Conservation (phyloP, 2,329 filamentous ascomycete genomes). For the Bimuria novae-zelandiae region DNA sequence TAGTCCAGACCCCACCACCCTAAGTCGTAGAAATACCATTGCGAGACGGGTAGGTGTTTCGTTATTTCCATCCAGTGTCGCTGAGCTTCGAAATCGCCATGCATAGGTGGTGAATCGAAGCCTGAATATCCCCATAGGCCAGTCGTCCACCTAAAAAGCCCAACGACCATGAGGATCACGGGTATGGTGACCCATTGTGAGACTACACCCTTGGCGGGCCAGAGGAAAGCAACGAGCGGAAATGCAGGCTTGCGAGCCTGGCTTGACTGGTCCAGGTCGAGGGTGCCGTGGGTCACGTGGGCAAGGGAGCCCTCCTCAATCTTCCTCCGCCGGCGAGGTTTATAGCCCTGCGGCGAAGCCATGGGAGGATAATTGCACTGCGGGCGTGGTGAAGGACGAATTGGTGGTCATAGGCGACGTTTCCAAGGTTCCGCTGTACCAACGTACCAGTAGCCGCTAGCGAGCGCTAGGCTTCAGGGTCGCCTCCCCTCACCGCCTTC, state of each 20-base stretch:
- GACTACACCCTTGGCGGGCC: conserved; percentile 80
- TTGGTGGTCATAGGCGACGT: conserved; percentile 5
- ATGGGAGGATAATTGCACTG: conserved; percentile 19
- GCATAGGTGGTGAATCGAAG: conserved; percentile 81
- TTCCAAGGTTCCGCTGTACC: neutral
- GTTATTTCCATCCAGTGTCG: conserved; percentile 99
- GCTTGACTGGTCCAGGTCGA: conserved; percentile 50
- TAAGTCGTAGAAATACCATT: conserved; percentile 98
- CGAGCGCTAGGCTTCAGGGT: neutral
- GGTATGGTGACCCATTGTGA: conserved; percentile 94
- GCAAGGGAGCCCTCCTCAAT: conserved; percentile 47
- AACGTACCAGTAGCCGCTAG: too few relatives aligned
- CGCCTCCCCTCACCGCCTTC: conserved; percentile 1
- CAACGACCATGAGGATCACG: conserved; percentile 84
- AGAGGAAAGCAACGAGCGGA: conserved; percentile 90
- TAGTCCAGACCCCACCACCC: conserved; percentile 99
- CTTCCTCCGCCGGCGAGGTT: conserved; percentile 51
- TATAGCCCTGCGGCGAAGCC: conserved; percentile 43
- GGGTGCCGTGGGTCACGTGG: conserved; percentile 49
- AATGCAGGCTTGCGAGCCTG: conserved; percentile 70
- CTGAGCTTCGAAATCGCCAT: conserved; percentile 97
- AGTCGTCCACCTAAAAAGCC: conserved; percentile 90
- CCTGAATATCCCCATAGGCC: conserved; percentile 96
- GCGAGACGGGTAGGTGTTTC: conserved; percentile 81
- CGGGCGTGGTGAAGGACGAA: neutral